Conservation (phyloP, 2,329 filamentous ascomycete genomes). For the Arthrobotrys entomopaga region DNA sequence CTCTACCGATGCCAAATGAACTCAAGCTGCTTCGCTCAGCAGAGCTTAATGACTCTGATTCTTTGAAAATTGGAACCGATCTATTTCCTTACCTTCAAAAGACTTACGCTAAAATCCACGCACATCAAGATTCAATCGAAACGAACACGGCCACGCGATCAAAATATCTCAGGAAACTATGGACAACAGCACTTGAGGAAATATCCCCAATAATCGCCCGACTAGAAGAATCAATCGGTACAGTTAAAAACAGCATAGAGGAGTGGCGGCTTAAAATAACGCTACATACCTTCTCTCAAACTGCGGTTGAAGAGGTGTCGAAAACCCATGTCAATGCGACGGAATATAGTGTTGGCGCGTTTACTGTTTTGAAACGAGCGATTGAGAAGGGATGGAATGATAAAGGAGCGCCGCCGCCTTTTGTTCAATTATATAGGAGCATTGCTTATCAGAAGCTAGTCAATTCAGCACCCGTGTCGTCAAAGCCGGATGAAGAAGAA, state of each 20-base stretch:
- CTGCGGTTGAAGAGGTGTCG: not conserved
- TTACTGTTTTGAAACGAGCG: slow-evolving; percentile 9
- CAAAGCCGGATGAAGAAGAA: not conserved
- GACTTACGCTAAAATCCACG: slow-evolving; percentile 8
- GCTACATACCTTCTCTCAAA: slow-evolving; percentile 3
- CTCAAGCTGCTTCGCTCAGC: not conserved
- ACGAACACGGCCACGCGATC: not conserved
- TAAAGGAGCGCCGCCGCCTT: slow-evolving; percentile 1
- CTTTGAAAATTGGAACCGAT: not conserved
- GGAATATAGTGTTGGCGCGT: slow-evolving; percentile 10
- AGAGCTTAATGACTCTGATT: not conserved
- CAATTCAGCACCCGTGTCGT: not conserved
- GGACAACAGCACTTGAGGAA: slow-evolving; percentile 6
- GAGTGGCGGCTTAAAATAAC: slow-evolving; percentile 9
- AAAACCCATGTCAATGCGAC: slow-evolving; percentile 1
- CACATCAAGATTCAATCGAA: slow-evolving; percentile 5
- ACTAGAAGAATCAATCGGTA: not conserved
- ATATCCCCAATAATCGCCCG: slow-evolving; percentile 1
- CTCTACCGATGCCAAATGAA: not conserved
- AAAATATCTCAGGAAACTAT: not conserved
- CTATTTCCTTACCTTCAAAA: not conserved
- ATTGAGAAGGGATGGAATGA: slow-evolving; percentile 10
- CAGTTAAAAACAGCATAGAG: not conserved
- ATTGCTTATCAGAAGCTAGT: slow-evolving; percentile 21
- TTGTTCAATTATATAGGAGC: slow-evolving; percentile 20